phyloP scores from a whole-genome alignment of 1,284 basidiomycete species.

The Apiotrichum gracile region DNA sequence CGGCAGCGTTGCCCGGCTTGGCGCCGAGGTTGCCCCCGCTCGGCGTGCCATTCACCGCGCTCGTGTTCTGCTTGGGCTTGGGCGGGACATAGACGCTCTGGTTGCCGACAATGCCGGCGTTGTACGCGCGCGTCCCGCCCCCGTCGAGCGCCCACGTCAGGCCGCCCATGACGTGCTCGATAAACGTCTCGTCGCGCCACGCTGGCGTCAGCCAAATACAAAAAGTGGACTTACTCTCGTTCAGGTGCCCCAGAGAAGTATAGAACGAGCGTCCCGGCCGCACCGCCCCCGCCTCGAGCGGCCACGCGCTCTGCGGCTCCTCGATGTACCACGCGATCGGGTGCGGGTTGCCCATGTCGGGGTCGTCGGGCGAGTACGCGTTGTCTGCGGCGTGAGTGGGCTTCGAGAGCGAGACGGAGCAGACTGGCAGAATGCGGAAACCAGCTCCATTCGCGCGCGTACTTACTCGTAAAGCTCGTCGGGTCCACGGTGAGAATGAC shows the following conservation, averaged over 20 bases:
- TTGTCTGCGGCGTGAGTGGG: slow-evolving; percentile 17
- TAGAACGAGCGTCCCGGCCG: slow-evolving; percentile 70
- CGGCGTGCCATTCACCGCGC: not conserved
- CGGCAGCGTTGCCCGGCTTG: no score
- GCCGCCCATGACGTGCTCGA: slow-evolving; percentile 65
- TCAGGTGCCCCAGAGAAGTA: slow-evolving; percentile 68
- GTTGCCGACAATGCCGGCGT: slow-evolving; percentile 40
- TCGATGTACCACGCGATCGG: slow-evolving; percentile 67
- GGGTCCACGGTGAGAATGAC: slow-evolving; percentile 66
- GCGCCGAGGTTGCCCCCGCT: no score
- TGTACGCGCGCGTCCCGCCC: slow-evolving; percentile 45
- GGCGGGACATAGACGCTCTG: slow-evolving; percentile 15
- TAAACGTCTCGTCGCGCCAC: slow-evolving; percentile 57
- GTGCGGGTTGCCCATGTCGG: slow-evolving; percentile 38
- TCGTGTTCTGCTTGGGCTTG: not conserved
- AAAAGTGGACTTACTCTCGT: slow-evolving; percentile 50
- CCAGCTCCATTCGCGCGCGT: no score
- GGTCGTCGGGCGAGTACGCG: slow-evolving; percentile 24
- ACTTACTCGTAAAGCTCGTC: slow-evolving; percentile 58
- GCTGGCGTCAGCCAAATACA: slow-evolving; percentile 13
- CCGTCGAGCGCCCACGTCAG: slow-evolving; percentile 63
- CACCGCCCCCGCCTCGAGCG: slow-evolving; percentile 35
- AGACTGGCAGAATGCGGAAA: no score
- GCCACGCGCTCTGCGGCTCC: slow-evolving; percentile 55
- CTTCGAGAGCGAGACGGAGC: not conserved